These are phyloP conservation scores for Suillus lakei DNA, from an alignment of 768 basidiomycete species.

Conservation along the genomic window DNA sequence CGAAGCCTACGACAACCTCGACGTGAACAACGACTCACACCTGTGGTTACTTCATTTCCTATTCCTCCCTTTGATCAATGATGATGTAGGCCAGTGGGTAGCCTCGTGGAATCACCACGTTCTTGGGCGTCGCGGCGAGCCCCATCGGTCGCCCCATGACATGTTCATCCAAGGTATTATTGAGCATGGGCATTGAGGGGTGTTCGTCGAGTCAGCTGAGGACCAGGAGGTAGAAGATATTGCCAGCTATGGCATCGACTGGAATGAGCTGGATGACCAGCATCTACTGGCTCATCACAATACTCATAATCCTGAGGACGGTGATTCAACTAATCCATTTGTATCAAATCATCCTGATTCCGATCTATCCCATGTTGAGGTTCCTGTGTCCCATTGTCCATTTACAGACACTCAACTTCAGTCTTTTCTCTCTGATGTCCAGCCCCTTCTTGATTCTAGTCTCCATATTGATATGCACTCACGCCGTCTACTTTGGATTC, in stretches of 20 bases:
- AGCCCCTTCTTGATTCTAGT: background rate
- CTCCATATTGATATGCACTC: background rate
- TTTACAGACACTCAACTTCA: background rate
- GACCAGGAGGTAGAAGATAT: slow-evolving; percentile 4
- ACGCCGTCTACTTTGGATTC: background rate
- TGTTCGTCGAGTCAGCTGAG: background rate
- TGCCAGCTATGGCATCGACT: slow-evolving; percentile 1
- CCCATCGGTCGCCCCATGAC: background rate
- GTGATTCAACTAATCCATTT: background rate
- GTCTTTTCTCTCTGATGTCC: background rate
- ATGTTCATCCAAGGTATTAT: background rate
- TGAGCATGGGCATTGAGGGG: background rate
- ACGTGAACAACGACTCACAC: slow-evolving; percentile 37
- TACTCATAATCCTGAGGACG: background rate
- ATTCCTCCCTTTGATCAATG: slow-evolving; percentile 43
- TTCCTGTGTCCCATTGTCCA: background rate
- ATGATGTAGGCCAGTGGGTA: slow-evolving; percentile 40
- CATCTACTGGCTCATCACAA: background rate
- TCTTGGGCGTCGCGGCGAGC: background rate
- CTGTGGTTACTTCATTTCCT: slow-evolving; percentile 49
- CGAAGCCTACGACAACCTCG: slow-evolving; percentile 38
- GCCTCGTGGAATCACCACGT: slow-evolving; percentile 45
- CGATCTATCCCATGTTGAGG: background rate
- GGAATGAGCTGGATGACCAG: background rate
- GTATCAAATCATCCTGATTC: background rate